Base-by-base conservation (phyloP, 805 yeast species). In the Cyberlindnera saturnus region DNA sequence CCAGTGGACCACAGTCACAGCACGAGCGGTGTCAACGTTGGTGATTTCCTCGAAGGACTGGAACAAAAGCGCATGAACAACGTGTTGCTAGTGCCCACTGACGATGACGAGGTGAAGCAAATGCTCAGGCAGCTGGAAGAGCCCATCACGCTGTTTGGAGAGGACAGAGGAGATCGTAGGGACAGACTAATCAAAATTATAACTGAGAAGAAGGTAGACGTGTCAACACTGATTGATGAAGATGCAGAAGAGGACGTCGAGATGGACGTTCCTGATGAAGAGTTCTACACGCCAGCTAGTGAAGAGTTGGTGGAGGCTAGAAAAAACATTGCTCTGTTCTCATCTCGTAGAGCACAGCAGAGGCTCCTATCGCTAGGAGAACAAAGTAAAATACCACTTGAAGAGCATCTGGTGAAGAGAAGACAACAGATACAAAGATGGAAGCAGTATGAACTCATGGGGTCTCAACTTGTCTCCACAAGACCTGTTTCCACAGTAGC, bases 241-340 rank as follows among this genome's bases (percentile, higher is more conserved):
- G 50, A 39, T 11, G 41, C 20, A 19, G 59, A 49, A 10, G 49
- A 49, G 6, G 61, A 50, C 11, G 48, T 51, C 16, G 49, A 40
- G 3, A 42, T 35, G 42, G 45, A 66, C 3, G 80, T 71, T 1
- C 82, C 79, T 9, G 82, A 86, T 13, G 95, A 82, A 40, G 96
- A 88, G 46, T 89, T 84, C 56, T 88, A 79, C 55, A 88, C 96
- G 0, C 95, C 95, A 0, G 96, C 95, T 0, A 62, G 74, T 0
- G 65, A 63, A 4, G 75, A 69, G 6, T 61, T 90, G 9, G 63
- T 71, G 7, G 64, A 69, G 1, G 71, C 78, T 0, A 70, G 98
- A 40, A 59, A 63, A 32, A 46, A 50, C 3, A 67, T 90, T 0
- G 74, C 88, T 0, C 46, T 62, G 5, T 64, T 62, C 43, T 82